Evolutionary conservation across 345 rosid species (phyloP).

Genomic region (Bruguiera gymnorhiza): DNA sequence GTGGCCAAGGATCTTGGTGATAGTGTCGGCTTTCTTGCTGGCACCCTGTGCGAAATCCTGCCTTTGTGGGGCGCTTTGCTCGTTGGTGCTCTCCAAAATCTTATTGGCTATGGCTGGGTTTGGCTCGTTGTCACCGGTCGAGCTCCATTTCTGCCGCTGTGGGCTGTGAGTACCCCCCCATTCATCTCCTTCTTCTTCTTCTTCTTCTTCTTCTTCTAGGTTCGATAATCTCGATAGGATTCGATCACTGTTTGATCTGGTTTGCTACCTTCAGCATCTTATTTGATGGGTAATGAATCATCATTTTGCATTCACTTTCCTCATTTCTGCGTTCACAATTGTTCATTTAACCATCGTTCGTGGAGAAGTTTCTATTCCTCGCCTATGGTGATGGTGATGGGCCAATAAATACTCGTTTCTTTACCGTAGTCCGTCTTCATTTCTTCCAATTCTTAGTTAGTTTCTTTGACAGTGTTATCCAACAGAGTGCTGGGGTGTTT

Average conservation of each 20-base stretch:
- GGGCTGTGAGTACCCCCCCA: conserved; percentile 70
- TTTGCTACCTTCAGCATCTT: neutral
- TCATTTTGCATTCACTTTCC: no score
- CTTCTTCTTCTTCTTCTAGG: neutral
- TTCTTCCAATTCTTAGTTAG: no score
- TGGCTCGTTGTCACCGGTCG: conserved; percentile 86
- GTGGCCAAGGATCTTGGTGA: conserved; percentile 98
- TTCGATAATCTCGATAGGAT: neutral
- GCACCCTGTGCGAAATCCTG: conserved; percentile 71
- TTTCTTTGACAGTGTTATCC: no score
- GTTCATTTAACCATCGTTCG: no score
- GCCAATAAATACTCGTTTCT: no score
- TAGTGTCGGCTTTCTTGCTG: conserved; percentile 90
- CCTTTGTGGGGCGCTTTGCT: conserved; percentile 94
- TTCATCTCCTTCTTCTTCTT: neutral
- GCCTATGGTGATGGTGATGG: no score
- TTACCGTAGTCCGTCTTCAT: no score
- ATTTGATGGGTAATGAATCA: neutral
- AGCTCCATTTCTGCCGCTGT: conserved; percentile 70
- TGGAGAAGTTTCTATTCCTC: no score
- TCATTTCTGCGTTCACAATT: no score
- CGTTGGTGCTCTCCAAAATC: conserved; percentile 84
- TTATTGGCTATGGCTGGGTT: conserved; percentile 91
- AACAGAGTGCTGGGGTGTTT: no score
- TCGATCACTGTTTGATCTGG: neutral